Evolutionary conservation across 2,329 filamentous ascomycete species (phyloP), one percentile per base, ranked within the genome.

Genomic region (Sphaerulina populicola): DNA sequence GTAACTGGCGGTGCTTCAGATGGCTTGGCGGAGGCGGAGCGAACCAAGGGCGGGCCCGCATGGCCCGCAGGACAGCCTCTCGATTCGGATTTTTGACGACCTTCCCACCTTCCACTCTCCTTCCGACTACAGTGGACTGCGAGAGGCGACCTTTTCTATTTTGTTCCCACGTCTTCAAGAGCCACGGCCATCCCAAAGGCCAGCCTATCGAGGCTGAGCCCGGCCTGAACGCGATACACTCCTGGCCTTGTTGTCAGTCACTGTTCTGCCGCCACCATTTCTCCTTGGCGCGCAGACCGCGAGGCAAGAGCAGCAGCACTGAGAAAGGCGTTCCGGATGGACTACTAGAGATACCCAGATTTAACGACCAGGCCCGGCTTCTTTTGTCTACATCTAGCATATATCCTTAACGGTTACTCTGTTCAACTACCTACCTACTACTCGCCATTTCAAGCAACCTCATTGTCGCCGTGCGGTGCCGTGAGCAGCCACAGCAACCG

Each of bases 211-310:
- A 48, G 45, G 45, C 45, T 48, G 45, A 40, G 45, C 45, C 45
- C 45, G 45, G 45, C 45, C 45, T 48, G 45, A 48, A 48, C 45
- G 45, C 45, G 45, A 48, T 29, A 41, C 45, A 48, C 35, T 48
- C 45, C 45, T 48, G 45, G 35, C 45, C 14, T 31, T 40, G 45
- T 23, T 33, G 37, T 41, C 45, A 48, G 37, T 48, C 45, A 40
- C 9, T 8, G 31, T 21, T 41, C 27, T 30, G 15, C 27, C 44
- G 2, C 23, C 21, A 38, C 23, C 21, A 38, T n/a, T 41, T 31
- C 36, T 33, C 30, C 45, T 47, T 47, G 44, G 44, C 44, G 44
- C 18, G 18, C 18, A 31, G 33, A 33, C 44, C 27, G 30, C 44
- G 31, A 39, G 10, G 36, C 14, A 36, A 21, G 45, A 33, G 27